Evolutionary conservation across 306 rosid genomes (phyloP), one percentile per base, ranked within the genome.

Genomic region (Fragaria nilgerrensis): DNA sequence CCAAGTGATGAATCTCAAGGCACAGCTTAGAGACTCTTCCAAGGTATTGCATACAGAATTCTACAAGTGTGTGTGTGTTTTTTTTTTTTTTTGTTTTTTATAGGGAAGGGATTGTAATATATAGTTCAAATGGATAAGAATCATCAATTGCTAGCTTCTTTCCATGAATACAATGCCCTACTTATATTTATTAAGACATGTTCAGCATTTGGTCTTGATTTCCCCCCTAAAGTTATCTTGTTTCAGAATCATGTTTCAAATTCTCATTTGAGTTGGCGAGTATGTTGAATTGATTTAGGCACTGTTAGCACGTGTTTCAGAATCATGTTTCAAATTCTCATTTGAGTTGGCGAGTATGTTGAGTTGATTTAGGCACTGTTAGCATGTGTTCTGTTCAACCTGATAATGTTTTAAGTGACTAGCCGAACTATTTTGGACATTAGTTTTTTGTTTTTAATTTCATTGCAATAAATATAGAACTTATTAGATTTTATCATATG

Each of bases 1-100:
- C 66, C 97, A 91, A 62, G 94, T 96, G 73, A 96, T 96, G 99
- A 88, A 64, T 87, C 91, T 93, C 58, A 96, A 91, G 89, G 76
- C 96, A 68, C 98, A 92, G 71, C 98, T 96, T 76, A 87, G 91
- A 82, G 99, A 96, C 86, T 84, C 94, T 78, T 88, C 94, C 9
- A 96, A 96, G 99, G 99, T 96, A 77, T 80, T 82, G 34, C 74
- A 82, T 58, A 65, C 69, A 49, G 78, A 70, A 61, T 78, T 76
- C 56, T 78, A 64, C 67, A 37, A 81, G 49, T 61, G 36, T 37
- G 8, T 37, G 5, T 36, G 5, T 36, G 7, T 36, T 36, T 36
- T 36, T 36, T 36, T 41, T 6, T 5, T 39, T 39, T 5, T 41
- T 5, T 41, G 55, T 70, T 55, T 75, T 56, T 67, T 39, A 56